Evolutionary conservation across 495 filamentous ascomycete genomes (phyloP), one percentile per base, ranked within the genome.

Genomic region (Letharia lupina): DNA sequence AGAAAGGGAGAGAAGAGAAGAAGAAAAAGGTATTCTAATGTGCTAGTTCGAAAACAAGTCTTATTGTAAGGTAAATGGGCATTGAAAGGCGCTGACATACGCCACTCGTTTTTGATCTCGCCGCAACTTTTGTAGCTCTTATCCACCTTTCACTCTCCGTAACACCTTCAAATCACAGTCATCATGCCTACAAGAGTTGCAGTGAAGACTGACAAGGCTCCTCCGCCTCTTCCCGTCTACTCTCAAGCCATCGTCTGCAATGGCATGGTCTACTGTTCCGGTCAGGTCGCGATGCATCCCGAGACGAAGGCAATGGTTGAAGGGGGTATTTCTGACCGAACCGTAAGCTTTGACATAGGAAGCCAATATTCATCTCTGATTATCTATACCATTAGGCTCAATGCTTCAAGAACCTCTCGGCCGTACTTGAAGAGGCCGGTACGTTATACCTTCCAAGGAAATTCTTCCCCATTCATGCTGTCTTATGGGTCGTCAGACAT

Each of bases 371-470:
- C 37, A 39, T 66, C 28, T 54, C 15, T 39, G 9, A 47, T 42
- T 16, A 54, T 13, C 16, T 37, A 18, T 8, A 37, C 15, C 20
- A 28, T 28, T 33, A 81, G 77, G 70, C 70, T 50, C 82, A 81
- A 77, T 79, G 77, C 42, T 77, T 88, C 72, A 80, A 83, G 68
- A 91, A 89, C 73, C 79, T 91, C 35, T 76, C 78, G 3, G 81
- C 83, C n/a, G 79, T 91, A 40, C 82, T 91, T 54, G 78, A 84
- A 65, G 87, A 83, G 44, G 84, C 87, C 3, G 85, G 23, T 28
- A 28, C 23, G 23, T 28, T 28, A 28, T 28, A 28, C 23, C 23
- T 28, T 28, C 23, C 23, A 0, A 28, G 23, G 23, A 1, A 28
- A 28, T 28, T 28, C 23, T 28, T 28, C 23, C 23, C 23, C 23